Evolutionary conservation across 164 flowering plant species (phyloP).

Genomic region (Aristolochia californica): DNA sequence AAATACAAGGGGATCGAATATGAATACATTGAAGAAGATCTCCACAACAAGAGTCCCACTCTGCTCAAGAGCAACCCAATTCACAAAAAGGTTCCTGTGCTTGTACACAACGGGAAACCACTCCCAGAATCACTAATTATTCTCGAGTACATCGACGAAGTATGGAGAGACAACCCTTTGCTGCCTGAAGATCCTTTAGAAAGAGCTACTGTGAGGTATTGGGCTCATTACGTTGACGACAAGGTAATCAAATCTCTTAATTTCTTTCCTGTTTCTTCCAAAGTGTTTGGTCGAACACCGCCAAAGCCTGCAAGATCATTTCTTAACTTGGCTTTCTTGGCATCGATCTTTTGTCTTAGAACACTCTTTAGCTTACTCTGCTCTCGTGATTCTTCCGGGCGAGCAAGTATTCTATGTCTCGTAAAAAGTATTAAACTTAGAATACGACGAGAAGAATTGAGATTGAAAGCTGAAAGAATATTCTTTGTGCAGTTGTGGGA

Average conservation of each 20-base stretch:
- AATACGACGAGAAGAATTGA: too few relatives aligned
- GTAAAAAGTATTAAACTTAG: too few relatives aligned
- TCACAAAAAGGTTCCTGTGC: constrained; percentile 2
- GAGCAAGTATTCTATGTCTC: too few relatives aligned
- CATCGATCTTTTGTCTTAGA: too few relatives aligned
- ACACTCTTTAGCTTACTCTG: too few relatives aligned
- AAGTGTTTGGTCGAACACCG: too few relatives aligned
- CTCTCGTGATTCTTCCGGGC: too few relatives aligned
- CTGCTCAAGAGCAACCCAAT: constrained; percentile 8
- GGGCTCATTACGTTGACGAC: constrained; percentile 4
- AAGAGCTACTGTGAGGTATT: constrained; percentile 4
- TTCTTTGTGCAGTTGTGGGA: not conserved
- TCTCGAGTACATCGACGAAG: constrained; percentile 11
- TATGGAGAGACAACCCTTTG: constrained; percentile 4
- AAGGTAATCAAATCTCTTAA: not conserved
- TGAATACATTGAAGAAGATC: constrained; percentile 6
- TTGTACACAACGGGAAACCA: constrained; percentile 3
- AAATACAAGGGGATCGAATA: constrained; percentile 3
- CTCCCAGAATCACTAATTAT: constrained; percentile 5
- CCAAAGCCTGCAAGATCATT: too few relatives aligned
- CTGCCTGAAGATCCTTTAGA: constrained; percentile 8
- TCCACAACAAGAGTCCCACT: not conserved
- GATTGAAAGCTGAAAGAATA: not conserved
- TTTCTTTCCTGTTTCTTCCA: too few relatives aligned
- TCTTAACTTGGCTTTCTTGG: too few relatives aligned